A percentile compares a stretch with the other conserved stretches of the same genome.
Evolutionary conservation across 2,329 filamentous ascomycete genomes (phyloP).

Genomic region (Claviceps cyperi): DNA sequence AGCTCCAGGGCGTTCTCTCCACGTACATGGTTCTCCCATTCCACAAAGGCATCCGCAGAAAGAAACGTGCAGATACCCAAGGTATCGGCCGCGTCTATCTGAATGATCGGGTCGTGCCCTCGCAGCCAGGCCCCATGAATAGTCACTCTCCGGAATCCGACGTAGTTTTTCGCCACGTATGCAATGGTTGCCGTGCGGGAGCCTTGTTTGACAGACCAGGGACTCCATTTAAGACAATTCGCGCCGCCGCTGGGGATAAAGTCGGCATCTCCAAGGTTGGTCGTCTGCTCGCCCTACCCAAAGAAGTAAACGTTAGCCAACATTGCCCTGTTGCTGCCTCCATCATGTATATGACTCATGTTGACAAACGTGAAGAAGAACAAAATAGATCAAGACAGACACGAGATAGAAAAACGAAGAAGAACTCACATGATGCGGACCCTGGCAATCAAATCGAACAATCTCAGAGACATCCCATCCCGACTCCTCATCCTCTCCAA

Average conservation of each 20-base stretch:
- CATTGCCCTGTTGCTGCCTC: too few species aligned
- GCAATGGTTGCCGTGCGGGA: constrained; percentile 30
- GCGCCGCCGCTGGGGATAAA: constrained; percentile 33
- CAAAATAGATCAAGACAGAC: not conserved
- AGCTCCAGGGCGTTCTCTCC: too few species aligned
- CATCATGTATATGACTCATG: too few species aligned
- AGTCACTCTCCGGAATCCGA: constrained; percentile 39
- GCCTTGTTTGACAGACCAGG: constrained; percentile 28
- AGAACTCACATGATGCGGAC: constrained; percentile 24
- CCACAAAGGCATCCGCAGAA: constrained; percentile 36
- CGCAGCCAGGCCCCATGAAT: constrained; percentile 22
- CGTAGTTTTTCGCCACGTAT: constrained; percentile 35
- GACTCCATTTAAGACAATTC: constrained; percentile 39
- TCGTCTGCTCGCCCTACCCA: constrained; percentile 9
- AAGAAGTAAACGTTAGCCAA: not conserved
- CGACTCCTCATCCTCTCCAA: constrained; percentile 14
- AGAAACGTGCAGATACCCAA: constrained; percentile 36
- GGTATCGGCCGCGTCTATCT: constrained; percentile 26
- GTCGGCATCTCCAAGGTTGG: constrained; percentile 29
- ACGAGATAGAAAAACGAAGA: not conserved
- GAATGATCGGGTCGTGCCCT: constrained; percentile 22
- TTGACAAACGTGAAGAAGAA: not conserved
- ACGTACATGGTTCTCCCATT: constrained; percentile 38
- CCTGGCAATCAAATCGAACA: constrained; percentile 30
- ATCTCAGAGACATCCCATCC: constrained; percentile 38